Base-by-base conservation (phyloP, 2,329 filamentous ascomycete species). In the Parastagonospora nodorum region DNA sequence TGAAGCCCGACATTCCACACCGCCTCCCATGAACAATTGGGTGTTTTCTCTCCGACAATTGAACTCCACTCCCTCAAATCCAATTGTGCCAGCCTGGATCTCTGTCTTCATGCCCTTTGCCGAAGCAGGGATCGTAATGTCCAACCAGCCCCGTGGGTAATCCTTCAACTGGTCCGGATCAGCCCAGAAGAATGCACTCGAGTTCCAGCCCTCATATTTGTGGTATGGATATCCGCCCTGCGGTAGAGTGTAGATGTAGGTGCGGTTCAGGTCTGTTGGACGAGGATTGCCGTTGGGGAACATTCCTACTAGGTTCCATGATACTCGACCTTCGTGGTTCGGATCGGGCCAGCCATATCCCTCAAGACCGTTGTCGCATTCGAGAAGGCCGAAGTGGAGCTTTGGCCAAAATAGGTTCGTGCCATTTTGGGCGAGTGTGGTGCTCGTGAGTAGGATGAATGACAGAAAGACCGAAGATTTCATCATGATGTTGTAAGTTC, bases 121-220 rank as follows among this genome's bases (percentile, higher is more conserved):
- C 14, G 42, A 45, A 4, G 35, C 42, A 2, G 42, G 42, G 7
- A 45, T 45, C 8, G 28, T 11, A 6, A 45, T 45, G 27, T 38
- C 24, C 2, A 45, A 35, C 32, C 42, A 39, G 33, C 42, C 42
- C n/a, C 42, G 32, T 15, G 33, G 42, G 8, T 45, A 45, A 11
- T 45, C 42, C 19, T 45, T 45, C 24, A 45, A 31, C n/a, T 45
- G 42, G 4, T 32, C 27, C 5, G 42, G 42, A 31, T 45, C 33
- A 9, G 42, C 42, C 33, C 42, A 45, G 27, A 45, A 45, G 33
- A 45, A 45, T 12, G 42, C 33, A 19, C 33, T 45, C 9, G 42
- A 38, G 27, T 45, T 45, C 42, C 42, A 45, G 8, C 33, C 42
- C 32, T 45, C 42, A 16, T 45, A 45, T n/a, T 45, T 45, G 16